Percentiles rank a stretch among this genome's conserved stretches.
Evolutionary conservation across 192 early-diverging fungal species (phyloP).

Genomic region (Entomortierella beljakovae): DNA sequence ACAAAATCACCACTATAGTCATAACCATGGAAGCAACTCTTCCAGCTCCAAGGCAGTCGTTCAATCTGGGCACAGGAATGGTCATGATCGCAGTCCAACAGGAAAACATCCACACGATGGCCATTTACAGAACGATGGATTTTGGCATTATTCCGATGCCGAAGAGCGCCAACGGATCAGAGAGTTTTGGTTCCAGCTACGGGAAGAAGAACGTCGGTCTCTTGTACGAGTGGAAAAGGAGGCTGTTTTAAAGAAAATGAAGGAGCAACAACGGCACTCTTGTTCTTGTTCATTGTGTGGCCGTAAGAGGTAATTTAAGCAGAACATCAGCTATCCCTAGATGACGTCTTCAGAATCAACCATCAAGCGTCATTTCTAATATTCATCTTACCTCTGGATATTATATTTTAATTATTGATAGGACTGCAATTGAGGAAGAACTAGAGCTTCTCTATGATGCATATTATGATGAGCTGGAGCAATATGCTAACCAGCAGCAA

Average conservation of each 20-base stretch:
- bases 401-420: slow-evolving; percentile 34
- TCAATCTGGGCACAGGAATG: slow-evolving; percentile 25
- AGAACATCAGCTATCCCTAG: background rate
- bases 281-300: slow-evolving; percentile 90
- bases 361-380: background rate
- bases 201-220: slow-evolving; percentile 81
- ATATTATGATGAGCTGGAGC: slow-evolving; percentile 90
- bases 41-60: slow-evolving; percentile 25
- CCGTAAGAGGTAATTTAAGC: slow-evolving; percentile 72
- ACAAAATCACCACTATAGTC: slow-evolving; percentile 28
- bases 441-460: slow-evolving; percentile 88
- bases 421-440: slow-evolving; percentile 87
- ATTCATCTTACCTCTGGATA: background rate
- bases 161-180: slow-evolving; percentile 84
- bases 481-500: slow-evolving; percentile 84
- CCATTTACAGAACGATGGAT: slow-evolving; percentile 63
- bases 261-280: slow-evolving; percentile 87
- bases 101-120: slow-evolving; percentile 43
- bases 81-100: slow-evolving; percentile 34
- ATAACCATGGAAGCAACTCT: slow-evolving; percentile 11
- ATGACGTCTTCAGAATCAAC: background rate
- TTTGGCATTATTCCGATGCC: slow-evolving; percentile 77
- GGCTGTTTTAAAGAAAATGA: slow-evolving; percentile 88
- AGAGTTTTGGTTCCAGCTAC: slow-evolving; percentile 86
- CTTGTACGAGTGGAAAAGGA: slow-evolving; percentile 91